Evolutionary conservation across 352 stramenopile species (phyloP), one percentile per base, ranked within the genome.

Genomic region (Elongisporangium undulatum): DNA sequence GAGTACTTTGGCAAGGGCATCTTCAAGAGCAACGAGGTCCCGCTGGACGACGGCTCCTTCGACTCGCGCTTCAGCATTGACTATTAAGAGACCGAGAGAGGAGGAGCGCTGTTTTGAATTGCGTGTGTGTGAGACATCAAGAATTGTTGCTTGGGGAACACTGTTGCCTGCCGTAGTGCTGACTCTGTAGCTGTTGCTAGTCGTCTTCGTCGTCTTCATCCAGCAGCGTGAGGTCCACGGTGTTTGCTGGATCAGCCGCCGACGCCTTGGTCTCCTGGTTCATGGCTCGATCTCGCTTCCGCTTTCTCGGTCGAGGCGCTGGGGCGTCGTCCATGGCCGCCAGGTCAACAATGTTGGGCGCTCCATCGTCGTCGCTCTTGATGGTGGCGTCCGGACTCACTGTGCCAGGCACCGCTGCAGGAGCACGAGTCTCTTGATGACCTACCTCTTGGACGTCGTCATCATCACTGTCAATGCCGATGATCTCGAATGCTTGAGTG

Each of bases 1-100:
- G 85, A 95, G 63, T 97, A 96, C 72, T 96, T 97, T 80, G 89
- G 88, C 52, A 97, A 97, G 72, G 89, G 90, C 39, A 94, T 97
- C 61, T 95, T 97, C 75, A 93, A 94, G 71, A 88, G 71, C 56
- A 85, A 76, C 55, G 77, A 90, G 45, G 79, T 80, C 9, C 59
- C 77, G 15, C 64, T 90, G 53, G 80, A 92, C 41, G 80, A 89
- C 51, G 71, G 61, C 8, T 79, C 72, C 4, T 92, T 89, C 58
- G 84, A 92, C 59, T 66, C 80, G 41, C 86, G 85, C 41, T 93
- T 94, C 64, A 94, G 86, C 69, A 85, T 80, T 53, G 86, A 95
- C 60, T 93, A 89, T 69, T 94, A 90, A 74, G 51, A 29, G 22
- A 55, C n/a, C n/a, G n/a, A n/a, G n/a, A n/a, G n/a, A 34, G 7